Percentiles rank a stretch among this genome's conserved stretches.
Evolutionary conservation across 305 asterid species (phyloP).

Genomic region (Fraxinus velutina): DNA sequence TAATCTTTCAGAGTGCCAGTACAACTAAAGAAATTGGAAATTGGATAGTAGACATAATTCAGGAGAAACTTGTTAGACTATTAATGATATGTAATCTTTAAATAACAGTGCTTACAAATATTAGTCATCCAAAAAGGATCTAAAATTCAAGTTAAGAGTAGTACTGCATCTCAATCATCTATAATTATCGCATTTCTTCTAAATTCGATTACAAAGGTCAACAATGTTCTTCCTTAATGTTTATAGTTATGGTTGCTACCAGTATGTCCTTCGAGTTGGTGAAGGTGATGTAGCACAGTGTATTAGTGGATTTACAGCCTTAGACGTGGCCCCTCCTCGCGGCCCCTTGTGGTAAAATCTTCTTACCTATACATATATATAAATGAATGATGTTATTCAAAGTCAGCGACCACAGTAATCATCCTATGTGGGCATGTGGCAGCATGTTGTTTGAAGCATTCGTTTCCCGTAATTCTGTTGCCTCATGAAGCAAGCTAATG

Average conservation of each 20-base stretch:
- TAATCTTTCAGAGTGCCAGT: neutral
- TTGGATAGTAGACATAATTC: neutral
- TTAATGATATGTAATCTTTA: neutral
- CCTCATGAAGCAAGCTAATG: too few species aligned
- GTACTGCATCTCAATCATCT: neutral
- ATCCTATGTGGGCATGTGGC: neutral
- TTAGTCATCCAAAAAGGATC: neutral
- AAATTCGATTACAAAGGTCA: neutral
- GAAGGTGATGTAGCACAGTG: conserved; percentile 74
- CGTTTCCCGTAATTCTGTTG: neutral
- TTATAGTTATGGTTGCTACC: conserved; percentile 22
- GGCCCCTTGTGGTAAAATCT: conserved; percentile 82
- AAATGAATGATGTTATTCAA: too few species aligned
- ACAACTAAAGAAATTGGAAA: neutral
- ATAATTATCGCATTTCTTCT: neutral
- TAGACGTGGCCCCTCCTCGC: conserved; percentile 77
- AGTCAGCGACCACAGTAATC: neutral
- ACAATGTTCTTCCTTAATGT: neutral
- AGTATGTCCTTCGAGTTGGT: conserved; percentile 75
- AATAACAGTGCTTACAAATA: neutral
- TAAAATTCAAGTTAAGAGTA: too few species aligned
- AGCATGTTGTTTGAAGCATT: neutral
- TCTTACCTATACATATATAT: neutral
- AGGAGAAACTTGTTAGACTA: neutral
- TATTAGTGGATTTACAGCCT: conserved; percentile 77